A percentile compares a stretch with the other conserved stretches of the same genome.
These are phyloP conservation scores for Dalbergia cultrata DNA, from an alignment of 306 rosid species.

Conservation along the genomic window DNA sequence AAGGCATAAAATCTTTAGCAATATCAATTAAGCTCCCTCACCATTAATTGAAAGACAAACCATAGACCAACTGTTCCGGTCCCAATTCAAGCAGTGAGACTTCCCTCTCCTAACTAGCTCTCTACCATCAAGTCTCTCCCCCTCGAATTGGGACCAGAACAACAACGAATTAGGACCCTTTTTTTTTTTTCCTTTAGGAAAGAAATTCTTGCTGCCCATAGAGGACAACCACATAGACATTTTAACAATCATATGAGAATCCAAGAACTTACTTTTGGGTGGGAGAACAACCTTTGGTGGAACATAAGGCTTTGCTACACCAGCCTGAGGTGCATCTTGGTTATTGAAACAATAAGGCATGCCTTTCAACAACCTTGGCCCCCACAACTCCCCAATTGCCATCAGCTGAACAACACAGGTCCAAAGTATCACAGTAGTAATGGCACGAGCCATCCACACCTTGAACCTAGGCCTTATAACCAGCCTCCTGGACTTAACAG, in stretches of 20 bases:
- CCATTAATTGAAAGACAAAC: background rate
- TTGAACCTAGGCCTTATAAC: conserved; percentile 63
- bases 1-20: background rate
- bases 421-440: conserved; percentile 81
- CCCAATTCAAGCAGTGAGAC: no score
- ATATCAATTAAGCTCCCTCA: background rate
- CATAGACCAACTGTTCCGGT: background rate
- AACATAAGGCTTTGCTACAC: conserved; percentile 46
- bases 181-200: background rate
- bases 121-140: no score
- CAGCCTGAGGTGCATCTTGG: conserved; percentile 36
- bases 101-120: no score
- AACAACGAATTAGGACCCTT: background rate
- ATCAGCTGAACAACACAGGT: conserved; percentile 74
- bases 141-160: no score
- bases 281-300: conserved; percentile 64
- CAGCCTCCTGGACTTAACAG: conserved; percentile 63
- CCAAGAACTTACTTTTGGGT: conserved; percentile 72
- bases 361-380: conserved; percentile 64
- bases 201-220: background rate
- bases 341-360: conserved; percentile 75
- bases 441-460: conserved; percentile 75
- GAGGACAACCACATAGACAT: background rate
- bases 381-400: conserved; percentile 71
- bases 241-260: conserved; percentile 34